Conservation (phyloP, 208 protist genomes). For the Phytomonas sp. region DNA sequence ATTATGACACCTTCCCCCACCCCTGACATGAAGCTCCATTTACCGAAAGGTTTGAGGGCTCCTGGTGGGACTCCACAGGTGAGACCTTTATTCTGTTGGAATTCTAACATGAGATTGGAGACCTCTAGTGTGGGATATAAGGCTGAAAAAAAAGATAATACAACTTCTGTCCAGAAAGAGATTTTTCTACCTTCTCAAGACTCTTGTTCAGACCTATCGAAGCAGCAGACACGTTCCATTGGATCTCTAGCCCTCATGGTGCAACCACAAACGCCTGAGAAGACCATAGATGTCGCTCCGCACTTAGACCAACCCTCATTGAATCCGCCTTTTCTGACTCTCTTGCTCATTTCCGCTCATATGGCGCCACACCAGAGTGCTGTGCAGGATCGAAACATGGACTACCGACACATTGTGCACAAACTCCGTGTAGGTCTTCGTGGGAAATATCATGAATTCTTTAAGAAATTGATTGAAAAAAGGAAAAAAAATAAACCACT, state of each 20-base stretch:
- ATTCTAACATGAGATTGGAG: background rate
- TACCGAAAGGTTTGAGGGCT: background rate
- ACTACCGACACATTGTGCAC: constrained; percentile 70
- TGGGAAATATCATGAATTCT: constrained; percentile 31
- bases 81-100: background rate
- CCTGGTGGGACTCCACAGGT: background rate
- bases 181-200: background rate
- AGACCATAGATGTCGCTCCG: background rate
- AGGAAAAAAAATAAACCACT: constrained; percentile 8
- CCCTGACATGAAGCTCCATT: background rate
- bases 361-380: constrained; percentile 84
- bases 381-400: constrained; percentile 68
- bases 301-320: background rate
- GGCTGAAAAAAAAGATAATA: background rate
- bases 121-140: background rate
- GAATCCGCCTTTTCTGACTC: constrained; percentile 30
- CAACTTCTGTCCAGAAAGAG: background rate
- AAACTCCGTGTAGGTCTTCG: constrained; percentile 32
- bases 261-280: background rate
- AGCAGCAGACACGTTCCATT: background rate
- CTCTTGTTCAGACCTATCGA: background rate
- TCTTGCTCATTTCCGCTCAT: constrained; percentile 88
- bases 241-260: background rate
- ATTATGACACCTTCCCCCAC: background rate
- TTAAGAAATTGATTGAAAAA: constrained; percentile 15